These are phyloP conservation scores for Prinsepia uniflora DNA, from an alignment of 306 rosid species.

Conservation along the genomic window DNA sequence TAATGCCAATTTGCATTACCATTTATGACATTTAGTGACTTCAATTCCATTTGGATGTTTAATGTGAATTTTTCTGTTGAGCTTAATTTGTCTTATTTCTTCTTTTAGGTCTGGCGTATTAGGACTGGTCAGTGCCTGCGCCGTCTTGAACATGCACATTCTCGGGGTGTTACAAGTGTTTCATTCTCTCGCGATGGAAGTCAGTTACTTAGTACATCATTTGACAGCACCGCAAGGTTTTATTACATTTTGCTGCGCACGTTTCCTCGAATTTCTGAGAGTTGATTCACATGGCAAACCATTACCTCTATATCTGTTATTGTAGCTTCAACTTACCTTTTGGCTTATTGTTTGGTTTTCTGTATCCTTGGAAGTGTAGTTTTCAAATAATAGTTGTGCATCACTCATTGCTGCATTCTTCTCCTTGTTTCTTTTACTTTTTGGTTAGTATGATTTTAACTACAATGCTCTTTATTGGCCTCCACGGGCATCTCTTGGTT, in stretches of 20 bases:
- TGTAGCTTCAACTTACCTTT: not conserved
- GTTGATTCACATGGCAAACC: not conserved
- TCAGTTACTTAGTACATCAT: slow-evolving; percentile 91
- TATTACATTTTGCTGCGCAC: not conserved
- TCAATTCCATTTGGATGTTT: not conserved
- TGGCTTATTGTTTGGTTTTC: not conserved
- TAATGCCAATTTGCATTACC: not conserved
- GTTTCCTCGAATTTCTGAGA: not conserved
- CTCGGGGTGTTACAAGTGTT: slow-evolving; percentile 92
- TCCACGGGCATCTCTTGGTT: not conserved
- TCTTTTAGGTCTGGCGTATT: slow-evolving; percentile 85
- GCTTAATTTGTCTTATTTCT: slow-evolving; percentile 1
- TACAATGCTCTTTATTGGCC: not conserved
- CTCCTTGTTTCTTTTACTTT: not conserved
- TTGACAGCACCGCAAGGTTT: slow-evolving; percentile 96
- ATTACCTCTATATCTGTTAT: not conserved
- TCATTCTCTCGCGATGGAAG: slow-evolving; percentile 97
- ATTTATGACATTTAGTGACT: not conserved
- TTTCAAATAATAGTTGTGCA: not conserved
- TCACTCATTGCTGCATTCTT: not conserved
- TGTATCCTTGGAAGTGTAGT: not conserved
- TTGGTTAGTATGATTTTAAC: not conserved
- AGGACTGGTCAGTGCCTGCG: slow-evolving; percentile 99
- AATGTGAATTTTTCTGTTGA: not conserved
- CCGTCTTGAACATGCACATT: slow-evolving; percentile 97